phyloP scores from a whole-genome alignment of 78 protist species.

The slime mould (Dictyostelium discoideum) region DNA sequence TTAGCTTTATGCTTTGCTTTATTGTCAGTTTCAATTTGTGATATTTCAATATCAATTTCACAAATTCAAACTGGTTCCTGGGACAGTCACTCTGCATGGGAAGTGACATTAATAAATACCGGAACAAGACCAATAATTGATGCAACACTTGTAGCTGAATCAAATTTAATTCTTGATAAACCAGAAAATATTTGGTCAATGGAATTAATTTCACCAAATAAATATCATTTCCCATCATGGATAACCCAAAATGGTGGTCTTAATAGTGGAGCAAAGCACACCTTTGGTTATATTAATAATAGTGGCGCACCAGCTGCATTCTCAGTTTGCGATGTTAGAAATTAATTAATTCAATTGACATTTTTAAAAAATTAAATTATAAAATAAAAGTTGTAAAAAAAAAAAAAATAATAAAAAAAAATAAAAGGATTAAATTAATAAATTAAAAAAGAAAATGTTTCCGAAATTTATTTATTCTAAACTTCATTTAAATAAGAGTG shows the following conservation, averaged over 20 bases:
- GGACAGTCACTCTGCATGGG: not conserved
- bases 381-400: not conserved
- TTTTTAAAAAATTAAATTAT: too few species aligned
- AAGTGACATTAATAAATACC: not conserved
- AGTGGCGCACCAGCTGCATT: not conserved
- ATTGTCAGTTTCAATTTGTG: not conserved
- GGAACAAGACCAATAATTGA: not conserved
- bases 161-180: not conserved
- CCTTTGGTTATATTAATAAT: conserved; percentile 2
- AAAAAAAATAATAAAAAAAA: too few species aligned
- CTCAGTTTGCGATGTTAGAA: conserved; percentile 1
- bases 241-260: not conserved
- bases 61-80: conserved; percentile 24
- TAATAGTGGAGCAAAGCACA: not conserved
- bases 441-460: too few species aligned
- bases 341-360: not conserved
- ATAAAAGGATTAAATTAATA: too few species aligned
- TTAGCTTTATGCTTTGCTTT: not conserved
- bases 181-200: not conserved
- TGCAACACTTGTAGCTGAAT: conserved; percentile 11
- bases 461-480: too few species aligned
- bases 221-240: not conserved
- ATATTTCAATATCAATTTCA: not conserved
- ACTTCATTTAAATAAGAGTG: too few species aligned
- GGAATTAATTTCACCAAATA: not conserved